Evolutionary conservation across 495 filamentous ascomycete genomes (phyloP), one percentile per base, ranked within the genome.

Genomic region (Aspergillus sclerotioniger): DNA sequence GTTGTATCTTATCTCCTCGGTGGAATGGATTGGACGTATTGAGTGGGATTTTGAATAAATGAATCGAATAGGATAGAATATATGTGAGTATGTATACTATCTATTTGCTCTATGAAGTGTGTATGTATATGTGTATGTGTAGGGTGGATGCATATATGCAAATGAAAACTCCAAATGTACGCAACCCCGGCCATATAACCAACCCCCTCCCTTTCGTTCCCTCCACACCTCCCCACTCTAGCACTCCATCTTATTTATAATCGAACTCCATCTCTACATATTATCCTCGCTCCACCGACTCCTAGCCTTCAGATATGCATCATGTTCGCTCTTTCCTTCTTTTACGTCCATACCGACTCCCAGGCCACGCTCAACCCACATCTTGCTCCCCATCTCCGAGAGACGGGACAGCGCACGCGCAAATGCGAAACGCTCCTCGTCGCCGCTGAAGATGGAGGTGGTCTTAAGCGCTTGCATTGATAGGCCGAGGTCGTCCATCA

Each of bases 341-440:
- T 76, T 69, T 8, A 68, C 71, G 67, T 80, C 81, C 58, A 87
- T 70, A 10, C 85, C 87, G 80, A 92, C 80, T 0, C 89, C 90
- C 82, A 96, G 75, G 0, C 92, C 92, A 6, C 90, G 72, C 77
- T 98, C 95, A 15, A 98, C 87, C 95, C 95, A 98, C 68, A 96
- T 85, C 71, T 87, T 83, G 62, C 90, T 92, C 2, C 90, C 92
- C 94, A 98, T 98, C 75, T 98, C 91, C 16, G 75, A 85, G 62
- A 98, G 76, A 54, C 94, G 77, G 32, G 87, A 91, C 61, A 98
- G 66, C 6, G 94, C 94, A 19, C 94, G 79, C 51, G 92, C 92
- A 73, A 98, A 98, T 0, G 94, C 94, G 75, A 98, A 98, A 7
- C 90, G 80, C 75, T 98, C 94, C 79, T 98, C 94, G 51, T 98